A percentile compares a stretch with the other conserved stretches of the same genome.
phyloP scores from a whole-genome alignment of 257 asterid genomes.

The Eustoma russellianum region DNA sequence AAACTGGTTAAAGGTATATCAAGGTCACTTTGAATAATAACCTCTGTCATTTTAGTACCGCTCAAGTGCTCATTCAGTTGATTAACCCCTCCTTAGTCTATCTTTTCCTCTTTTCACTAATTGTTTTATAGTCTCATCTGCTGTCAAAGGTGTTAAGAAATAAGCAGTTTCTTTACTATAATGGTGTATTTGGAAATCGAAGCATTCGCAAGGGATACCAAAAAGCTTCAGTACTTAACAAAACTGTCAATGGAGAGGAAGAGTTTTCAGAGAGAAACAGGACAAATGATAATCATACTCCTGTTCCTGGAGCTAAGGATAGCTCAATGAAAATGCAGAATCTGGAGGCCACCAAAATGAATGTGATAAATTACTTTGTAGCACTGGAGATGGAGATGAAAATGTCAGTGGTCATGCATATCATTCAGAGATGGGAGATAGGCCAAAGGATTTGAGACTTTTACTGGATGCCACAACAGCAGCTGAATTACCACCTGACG shows the following conservation, averaged over 20 bases:
- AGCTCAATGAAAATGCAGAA: not conserved
- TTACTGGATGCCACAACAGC: not conserved
- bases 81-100: not conserved
- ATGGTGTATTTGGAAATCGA: slow-evolving; percentile 6
- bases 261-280: not conserved
- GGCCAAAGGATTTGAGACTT: no score
- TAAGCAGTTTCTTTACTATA: slow-evolving; percentile 5
- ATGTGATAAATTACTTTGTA: not conserved
- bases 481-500: not conserved
- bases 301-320: not conserved
- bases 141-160: slow-evolving; percentile 1
- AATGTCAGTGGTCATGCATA: not conserved
- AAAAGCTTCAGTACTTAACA: not conserved
- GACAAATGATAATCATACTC: not conserved
- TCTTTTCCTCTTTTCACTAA: not conserved
- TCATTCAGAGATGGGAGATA: slow-evolving; percentile 2
- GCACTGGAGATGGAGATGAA: not conserved
- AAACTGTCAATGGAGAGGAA: not conserved
- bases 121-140: not conserved
- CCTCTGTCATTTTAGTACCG: no score
- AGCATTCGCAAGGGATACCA: not conserved
- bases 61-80: no score
- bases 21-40: not conserved
- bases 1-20: slow-evolving; percentile 1
- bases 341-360: slow-evolving; percentile 1